These are phyloP conservation scores for Fusarium musae DNA, from an alignment of 2,329 filamentous ascomycete genomes.

Conservation along the genomic window DNA sequence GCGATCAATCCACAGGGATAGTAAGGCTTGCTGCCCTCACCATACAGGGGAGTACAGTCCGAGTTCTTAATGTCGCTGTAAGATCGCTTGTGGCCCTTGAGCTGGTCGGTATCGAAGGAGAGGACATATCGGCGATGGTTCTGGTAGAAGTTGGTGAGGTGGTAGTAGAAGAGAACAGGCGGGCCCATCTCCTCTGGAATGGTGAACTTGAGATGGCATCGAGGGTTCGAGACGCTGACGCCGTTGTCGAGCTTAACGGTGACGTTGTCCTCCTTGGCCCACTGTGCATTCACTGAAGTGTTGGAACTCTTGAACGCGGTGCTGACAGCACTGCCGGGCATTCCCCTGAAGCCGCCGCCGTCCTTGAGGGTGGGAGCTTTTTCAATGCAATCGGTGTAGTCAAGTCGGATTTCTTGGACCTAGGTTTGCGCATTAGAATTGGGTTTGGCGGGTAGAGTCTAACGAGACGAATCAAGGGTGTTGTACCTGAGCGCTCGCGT, in stretches of 20 bases:
- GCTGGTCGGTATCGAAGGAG: slow-evolving; percentile 84
- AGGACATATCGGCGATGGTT: slow-evolving; percentile 97
- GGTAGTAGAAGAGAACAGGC: slow-evolving; percentile 93
- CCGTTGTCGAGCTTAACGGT: slow-evolving; percentile 49
- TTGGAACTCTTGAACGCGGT: slow-evolving; percentile 76
- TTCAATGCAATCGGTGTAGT: slow-evolving; percentile 82
- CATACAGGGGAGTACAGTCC: slow-evolving; percentile 79
- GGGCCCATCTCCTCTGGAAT: slow-evolving; percentile 82
- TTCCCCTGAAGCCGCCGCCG: slow-evolving; percentile 54
- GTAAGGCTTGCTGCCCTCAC: slow-evolving; percentile 74
- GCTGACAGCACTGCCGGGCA: slow-evolving; percentile 68
- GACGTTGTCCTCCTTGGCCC: slow-evolving; percentile 54
- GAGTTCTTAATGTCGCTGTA: slow-evolving; percentile 71
- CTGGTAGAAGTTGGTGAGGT: slow-evolving; percentile 97
- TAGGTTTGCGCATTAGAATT: slow-evolving; percentile 50
- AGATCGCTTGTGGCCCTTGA: slow-evolving; percentile 74
- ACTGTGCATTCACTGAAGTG: slow-evolving; percentile 53
- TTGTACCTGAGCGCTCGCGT: slow-evolving; percentile 80
- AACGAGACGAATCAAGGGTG: neutral
- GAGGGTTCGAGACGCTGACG: slow-evolving; percentile 51
- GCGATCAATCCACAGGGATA: slow-evolving; percentile 97
- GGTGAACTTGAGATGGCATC: slow-evolving; percentile 81
- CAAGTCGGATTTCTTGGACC: slow-evolving; percentile 91
- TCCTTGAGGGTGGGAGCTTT: slow-evolving; percentile 59
- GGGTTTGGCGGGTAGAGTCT: neutral